These are phyloP conservation scores for Pythium myriotylum DNA, from an alignment of 352 stramenopile species.

Conservation along the genomic window DNA sequence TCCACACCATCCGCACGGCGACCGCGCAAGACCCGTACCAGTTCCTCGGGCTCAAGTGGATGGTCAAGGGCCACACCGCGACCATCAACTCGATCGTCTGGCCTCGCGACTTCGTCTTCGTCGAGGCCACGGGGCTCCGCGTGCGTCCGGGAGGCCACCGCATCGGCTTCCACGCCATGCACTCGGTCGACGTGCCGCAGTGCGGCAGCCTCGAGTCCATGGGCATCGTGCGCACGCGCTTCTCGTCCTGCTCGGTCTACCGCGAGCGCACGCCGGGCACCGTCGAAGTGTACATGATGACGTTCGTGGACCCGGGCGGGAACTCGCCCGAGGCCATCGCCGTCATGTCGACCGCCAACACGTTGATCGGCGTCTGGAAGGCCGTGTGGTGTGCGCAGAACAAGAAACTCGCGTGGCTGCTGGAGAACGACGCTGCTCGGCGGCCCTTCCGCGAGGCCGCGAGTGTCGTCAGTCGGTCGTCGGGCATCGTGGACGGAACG, in stretches of 20 bases:
- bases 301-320: slow-evolving; percentile 26
- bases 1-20: slow-evolving; percentile 44
- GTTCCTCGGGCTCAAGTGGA: slow-evolving; percentile 31
- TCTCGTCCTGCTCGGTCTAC: slow-evolving; percentile 18
- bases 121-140: slow-evolving; percentile 47
- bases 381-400: slow-evolving; percentile 29
- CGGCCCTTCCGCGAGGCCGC: neutral
- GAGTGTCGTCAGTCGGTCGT: no score
- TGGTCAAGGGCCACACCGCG: slow-evolving; percentile 13
- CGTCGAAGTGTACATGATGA: slow-evolving; percentile 33
- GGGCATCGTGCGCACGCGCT: slow-evolving; percentile 11
- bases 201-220: neutral
- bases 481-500: neutral
- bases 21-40: slow-evolving; percentile 31
- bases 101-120: slow-evolving; percentile 46
- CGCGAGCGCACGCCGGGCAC: slow-evolving; percentile 12
- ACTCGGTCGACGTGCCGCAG: slow-evolving; percentile 38
- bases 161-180: slow-evolving; percentile 40
- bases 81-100: slow-evolving; percentile 27
- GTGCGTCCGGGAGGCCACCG: slow-evolving; percentile 36
- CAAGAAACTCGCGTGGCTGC: slow-evolving; percentile 32
- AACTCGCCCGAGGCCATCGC: slow-evolving; percentile 18
- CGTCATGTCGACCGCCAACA: slow-evolving; percentile 24
- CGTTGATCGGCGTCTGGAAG: slow-evolving; percentile 29
- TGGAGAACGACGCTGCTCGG: slow-evolving; percentile 3